Evolutionary conservation across 2,329 filamentous ascomycete species (phyloP), one percentile per base, ranked within the genome.

Genomic region (Fusarium protoensiforme): DNA sequence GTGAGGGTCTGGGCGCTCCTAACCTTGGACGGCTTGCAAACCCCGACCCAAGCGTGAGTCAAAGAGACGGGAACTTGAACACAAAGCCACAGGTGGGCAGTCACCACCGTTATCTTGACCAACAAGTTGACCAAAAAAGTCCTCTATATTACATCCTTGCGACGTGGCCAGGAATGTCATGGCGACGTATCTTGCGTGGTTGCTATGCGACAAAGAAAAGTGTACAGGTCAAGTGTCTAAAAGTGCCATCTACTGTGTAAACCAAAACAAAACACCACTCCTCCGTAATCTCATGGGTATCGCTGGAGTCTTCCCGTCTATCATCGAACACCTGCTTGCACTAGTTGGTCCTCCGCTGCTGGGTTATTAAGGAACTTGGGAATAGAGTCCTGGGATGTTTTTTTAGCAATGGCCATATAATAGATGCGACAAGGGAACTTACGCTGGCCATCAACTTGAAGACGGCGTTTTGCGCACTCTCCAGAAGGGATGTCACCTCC

Each of bases 401-500:
- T 13, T 13, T 64, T 61, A 61, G 78, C 82, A 61, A 79, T 59
- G 61, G 2, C 9, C 10, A 1, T 16, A 5, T n/a, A 3, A 4
- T 3, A 10, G 9, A 1, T 4, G 22, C 3, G 0, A 5, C 18
- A 43, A 3, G 2, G 59, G 83, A 65, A 92, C 95, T 89, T 91
- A 98, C 95, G 82, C 94, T 98, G 72, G 96, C 96, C 96, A 99
- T 98, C 75, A 98, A 86, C 85, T 98, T 98, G 86, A 98, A 98
- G 31, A 99, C 96, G 10, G 95, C 96, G 72, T 93, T 94, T 81
- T 98, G 95, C 6, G 96, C 96, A 80, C 97, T 94, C 83, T 98
- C 95, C 78, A 98, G 98, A 1, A 98, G 87, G 4, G 90, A 86
- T 4, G 93, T 96, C 36, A 99, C 96, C 81, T 98, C 96, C 73